These are phyloP conservation scores for Sporothrix humicola DNA, from an alignment of 2,329 filamentous ascomycete species.

Conservation along the genomic window DNA sequence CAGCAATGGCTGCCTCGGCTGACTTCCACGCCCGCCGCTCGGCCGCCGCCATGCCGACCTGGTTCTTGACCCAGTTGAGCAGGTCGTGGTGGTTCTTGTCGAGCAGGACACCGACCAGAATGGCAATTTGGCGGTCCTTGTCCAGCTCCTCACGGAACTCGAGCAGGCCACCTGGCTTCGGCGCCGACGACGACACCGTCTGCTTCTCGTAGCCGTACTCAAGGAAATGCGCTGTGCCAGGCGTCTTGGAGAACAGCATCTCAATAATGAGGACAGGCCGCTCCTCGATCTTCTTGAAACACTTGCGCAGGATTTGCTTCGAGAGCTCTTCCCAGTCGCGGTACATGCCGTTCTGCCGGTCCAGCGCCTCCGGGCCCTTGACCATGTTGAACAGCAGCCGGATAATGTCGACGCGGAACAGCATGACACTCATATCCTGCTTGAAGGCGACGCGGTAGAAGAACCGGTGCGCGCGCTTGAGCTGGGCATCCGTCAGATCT, in stretches of 20 bases:
- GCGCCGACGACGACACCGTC: slow-evolving; percentile 61
- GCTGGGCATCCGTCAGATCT: slow-evolving; percentile 77
- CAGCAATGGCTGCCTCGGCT: slow-evolving; percentile 40
- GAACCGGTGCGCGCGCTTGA: slow-evolving; percentile 91
- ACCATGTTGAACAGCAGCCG: slow-evolving; percentile 88
- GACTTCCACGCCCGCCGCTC: slow-evolving; percentile 80
- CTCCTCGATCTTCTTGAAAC: slow-evolving; percentile 83
- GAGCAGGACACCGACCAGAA: slow-evolving; percentile 78
- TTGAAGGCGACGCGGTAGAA: slow-evolving; percentile 96
- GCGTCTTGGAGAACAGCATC: slow-evolving; percentile 92
- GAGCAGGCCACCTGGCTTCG: slow-evolving; percentile 77
- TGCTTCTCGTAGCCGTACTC: slow-evolving; percentile 91
- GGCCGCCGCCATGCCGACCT: slow-evolving; percentile 69
- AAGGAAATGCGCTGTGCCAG: slow-evolving; percentile 80
- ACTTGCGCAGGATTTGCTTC: slow-evolving; percentile 80
- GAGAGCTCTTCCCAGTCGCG: slow-evolving; percentile 92
- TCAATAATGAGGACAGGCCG: slow-evolving; percentile 86
- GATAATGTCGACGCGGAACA: slow-evolving; percentile 91
- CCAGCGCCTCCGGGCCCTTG: slow-evolving; percentile 80
- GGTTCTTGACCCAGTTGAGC: slow-evolving; percentile 80
- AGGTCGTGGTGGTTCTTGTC: slow-evolving; percentile 78
- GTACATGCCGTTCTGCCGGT: slow-evolving; percentile 68
- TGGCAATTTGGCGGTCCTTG: slow-evolving; percentile 73
- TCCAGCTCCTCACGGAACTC: slow-evolving; percentile 75
- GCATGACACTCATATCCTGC: slow-evolving; percentile 83